Evolutionary conservation across 148 eudicot species (phyloP), one percentile per base, ranked within the genome.

Genomic region (Polygonum aviculare): DNA sequence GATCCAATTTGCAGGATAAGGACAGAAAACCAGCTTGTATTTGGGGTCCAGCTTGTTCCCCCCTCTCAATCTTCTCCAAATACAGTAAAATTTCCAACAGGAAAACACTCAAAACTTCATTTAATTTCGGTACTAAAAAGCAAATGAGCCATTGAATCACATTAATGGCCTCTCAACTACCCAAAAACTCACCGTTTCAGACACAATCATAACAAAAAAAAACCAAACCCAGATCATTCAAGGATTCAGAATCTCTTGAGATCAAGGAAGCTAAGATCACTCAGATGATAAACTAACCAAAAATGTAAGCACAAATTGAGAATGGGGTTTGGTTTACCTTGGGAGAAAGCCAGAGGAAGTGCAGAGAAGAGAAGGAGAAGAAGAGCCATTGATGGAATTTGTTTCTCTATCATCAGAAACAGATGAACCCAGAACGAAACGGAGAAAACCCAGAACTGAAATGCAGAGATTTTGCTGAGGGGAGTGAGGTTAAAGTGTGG

Each of bases 21-120:
- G 38, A 62, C 69, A 62, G 15, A 62, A 62, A 62, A 62, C 69
- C 69, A 62, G 69, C 69, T 62, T 38, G 69, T 62, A 62, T 11
- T 4, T 15, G 38, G 69, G 60, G 69, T 26, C 69, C 69, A 62
- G 69, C 69, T 11, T 62, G 69, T 35, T 33, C 33, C 12, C 19
- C n/a, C n/a, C 19, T 55, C 3, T 55, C 62, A 7, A 59, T 59
- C 36, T 21, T 59, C 14, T 59, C 67, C 38, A 62, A 62, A n/a
- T 26, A 62, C 38, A 62, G 60, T 54, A 54, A 54, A 54, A 18
- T 44, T 10, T 7, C 60, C 10, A 54, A 54, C 18, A 50, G 6
- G 16, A 50, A 50, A 16, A 12, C 16, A 11, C 26, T 5, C 31
- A 15, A 31, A 57, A 8, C 69, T 54, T 54, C 60, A 62, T 62